phyloP scores from a whole-genome alignment of 2,329 filamentous ascomycete genomes.

The Penicillium hesseltinei region DNA sequence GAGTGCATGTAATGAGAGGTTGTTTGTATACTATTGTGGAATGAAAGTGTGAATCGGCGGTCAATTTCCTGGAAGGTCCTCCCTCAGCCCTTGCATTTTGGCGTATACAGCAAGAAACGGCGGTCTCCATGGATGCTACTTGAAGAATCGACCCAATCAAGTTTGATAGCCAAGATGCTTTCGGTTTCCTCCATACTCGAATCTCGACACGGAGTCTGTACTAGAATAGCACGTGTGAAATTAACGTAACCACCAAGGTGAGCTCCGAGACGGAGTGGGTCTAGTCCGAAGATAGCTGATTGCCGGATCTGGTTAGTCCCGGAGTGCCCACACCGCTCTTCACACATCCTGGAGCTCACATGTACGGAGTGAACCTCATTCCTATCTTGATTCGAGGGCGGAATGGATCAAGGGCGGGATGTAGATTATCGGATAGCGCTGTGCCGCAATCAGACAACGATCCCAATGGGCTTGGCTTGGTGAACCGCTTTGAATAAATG shows the following conservation, averaged over 20 bases:
- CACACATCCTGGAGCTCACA: not conserved
- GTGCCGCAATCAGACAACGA: not conserved
- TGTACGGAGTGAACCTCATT: not conserved
- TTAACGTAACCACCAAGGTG: not conserved
- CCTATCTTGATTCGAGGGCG: not conserved
- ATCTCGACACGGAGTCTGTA: not conserved
- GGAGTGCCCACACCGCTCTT: not conserved
- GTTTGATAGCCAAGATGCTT: too few relatives aligned
- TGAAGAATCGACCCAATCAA: too few relatives aligned
- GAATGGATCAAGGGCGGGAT: not conserved
- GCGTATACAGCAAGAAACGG: too few relatives aligned
- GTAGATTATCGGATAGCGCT: not conserved
- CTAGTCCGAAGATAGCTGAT: not conserved
- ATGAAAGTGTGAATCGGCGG: not conserved
- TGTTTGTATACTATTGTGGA: not conserved
- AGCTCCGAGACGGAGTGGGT: not conserved
- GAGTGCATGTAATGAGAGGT: not conserved
- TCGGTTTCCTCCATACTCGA: not conserved
- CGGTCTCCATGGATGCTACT: too few relatives aligned
- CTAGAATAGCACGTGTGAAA: too few relatives aligned
- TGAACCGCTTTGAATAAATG: not conserved
- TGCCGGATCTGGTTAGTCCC: not conserved
- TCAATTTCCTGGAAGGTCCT: not conserved
- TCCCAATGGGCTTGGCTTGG: not conserved
- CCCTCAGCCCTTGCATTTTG: not conserved